phyloP scores from a whole-genome alignment of 1,284 basidiomycete species.

The Ganoderma leucocontextum region DNA sequence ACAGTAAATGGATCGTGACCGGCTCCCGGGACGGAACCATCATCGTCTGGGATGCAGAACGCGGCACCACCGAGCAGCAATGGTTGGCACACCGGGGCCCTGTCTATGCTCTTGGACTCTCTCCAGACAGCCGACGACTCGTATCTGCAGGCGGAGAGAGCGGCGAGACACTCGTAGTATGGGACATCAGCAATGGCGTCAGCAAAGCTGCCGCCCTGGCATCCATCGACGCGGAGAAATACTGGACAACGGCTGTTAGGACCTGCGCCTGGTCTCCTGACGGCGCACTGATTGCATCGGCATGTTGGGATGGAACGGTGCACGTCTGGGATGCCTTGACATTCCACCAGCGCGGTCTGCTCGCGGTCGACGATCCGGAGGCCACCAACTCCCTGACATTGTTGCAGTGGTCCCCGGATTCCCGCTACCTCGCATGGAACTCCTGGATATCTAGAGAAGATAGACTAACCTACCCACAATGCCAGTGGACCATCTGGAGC shows the following conservation, averaged over 20 bases:
- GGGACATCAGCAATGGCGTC: not conserved
- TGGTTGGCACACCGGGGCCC: not conserved
- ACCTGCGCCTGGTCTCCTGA: conserved; percentile 4
- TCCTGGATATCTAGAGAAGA: too few species aligned
- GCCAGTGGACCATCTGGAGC: not conserved
- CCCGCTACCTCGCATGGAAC: not conserved
- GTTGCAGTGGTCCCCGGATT: not conserved
- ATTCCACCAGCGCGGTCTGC: not conserved
- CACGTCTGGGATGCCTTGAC: not conserved
- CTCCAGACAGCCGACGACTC: not conserved
- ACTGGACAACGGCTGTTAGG: too few species aligned
- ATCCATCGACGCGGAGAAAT: not conserved
- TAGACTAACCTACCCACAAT: not conserved
- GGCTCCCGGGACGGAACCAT: not conserved
- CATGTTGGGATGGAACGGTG: not conserved
- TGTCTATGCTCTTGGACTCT: not conserved
- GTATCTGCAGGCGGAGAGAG: not conserved
- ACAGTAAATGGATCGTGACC: not conserved
- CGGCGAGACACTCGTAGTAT: not conserved
- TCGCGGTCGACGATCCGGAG: not conserved
- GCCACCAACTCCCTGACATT: not conserved
- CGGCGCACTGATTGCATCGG: not conserved
- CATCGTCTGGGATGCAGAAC: not conserved
- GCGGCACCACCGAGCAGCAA: not conserved
- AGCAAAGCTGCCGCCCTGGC: not conserved